Evolutionary conservation across 2,329 filamentous ascomycete genomes (phyloP).

Genomic region (Botrytis deweyae): DNA sequence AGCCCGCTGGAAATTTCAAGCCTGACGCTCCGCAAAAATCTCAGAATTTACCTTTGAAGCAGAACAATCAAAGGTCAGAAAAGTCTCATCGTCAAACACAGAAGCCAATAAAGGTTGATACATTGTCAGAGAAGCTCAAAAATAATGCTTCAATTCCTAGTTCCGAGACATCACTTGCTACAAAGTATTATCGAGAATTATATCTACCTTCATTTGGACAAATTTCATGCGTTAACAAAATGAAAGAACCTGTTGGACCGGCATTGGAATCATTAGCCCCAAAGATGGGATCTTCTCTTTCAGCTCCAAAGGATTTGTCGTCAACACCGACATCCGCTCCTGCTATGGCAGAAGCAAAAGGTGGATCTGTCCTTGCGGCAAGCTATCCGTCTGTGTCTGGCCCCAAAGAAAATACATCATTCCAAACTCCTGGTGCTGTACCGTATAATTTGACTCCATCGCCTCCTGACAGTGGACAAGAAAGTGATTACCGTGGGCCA

Average conservation of each 20-base stretch:
- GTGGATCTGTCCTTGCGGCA: background rate
- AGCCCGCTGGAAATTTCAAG: background rate
- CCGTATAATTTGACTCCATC: constrained; percentile 10
- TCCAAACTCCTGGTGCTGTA: constrained; percentile 5
- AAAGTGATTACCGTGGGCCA: background rate
- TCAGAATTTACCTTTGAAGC: background rate
- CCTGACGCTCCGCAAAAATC: background rate
- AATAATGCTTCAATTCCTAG: background rate
- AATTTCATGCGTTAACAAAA: background rate
- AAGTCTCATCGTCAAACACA: background rate
- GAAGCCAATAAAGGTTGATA: background rate
- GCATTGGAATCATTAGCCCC: background rate
- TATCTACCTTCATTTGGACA: constrained; percentile 3
- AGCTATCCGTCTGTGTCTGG: background rate
- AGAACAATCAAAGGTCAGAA: background rate
- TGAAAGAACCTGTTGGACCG: background rate
- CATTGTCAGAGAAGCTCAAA: background rate
- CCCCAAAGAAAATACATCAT: background rate
- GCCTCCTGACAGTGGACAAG: background rate
- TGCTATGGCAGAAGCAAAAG: background rate
- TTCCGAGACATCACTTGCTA: background rate
- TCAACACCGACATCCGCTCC: background rate
- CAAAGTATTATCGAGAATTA: constrained; percentile 4
- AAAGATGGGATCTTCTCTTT: background rate
- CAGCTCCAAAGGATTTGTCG: background rate